These are phyloP conservation scores for Pelargonium nanum DNA, from an alignment of 345 rosid species.

Conservation along the genomic window DNA sequence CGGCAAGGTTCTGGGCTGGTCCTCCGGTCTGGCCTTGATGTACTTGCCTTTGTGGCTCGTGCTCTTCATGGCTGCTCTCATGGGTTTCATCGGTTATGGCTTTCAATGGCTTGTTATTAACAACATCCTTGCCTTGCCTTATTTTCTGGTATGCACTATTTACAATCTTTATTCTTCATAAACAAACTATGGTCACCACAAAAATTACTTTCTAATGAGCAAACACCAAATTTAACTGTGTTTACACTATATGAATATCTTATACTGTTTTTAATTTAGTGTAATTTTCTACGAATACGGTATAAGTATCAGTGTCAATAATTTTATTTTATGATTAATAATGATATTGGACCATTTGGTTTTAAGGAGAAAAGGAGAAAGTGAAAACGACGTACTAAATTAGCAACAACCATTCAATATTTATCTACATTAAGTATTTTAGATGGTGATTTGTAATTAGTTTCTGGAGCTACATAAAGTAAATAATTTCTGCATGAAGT, in stretches of 20 bases:
- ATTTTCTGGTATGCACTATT: slow-evolving; percentile 42
- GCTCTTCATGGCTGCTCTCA: slow-evolving; percentile 70
- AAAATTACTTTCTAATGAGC: background rate
- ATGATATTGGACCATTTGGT: too few relatives aligned
- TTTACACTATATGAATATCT: background rate
- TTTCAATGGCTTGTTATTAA: slow-evolving; percentile 77
- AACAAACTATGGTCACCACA: background rate
- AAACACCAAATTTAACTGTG: background rate
- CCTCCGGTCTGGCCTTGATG: slow-evolving; percentile 78
- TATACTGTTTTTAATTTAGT: too few relatives aligned
- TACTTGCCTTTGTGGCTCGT: slow-evolving; percentile 64
- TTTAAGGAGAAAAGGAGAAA: too few relatives aligned
- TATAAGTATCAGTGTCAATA: too few relatives aligned
- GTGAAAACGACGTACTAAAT: too few relatives aligned
- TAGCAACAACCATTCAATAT: too few relatives aligned
- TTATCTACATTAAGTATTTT: too few relatives aligned
- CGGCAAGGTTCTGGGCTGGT: slow-evolving; percentile 92
- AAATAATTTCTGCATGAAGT: too few relatives aligned
- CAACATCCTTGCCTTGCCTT: slow-evolving; percentile 55
- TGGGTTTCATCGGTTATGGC: slow-evolving; percentile 83
- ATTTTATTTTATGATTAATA: too few relatives aligned
- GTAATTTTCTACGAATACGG: too few relatives aligned
- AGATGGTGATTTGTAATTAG: too few relatives aligned
- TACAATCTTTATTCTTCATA: background rate
- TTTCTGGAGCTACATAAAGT: too few relatives aligned